Evolutionary conservation across 345 rosid genomes (phyloP), one percentile per base, ranked within the genome.

Genomic region (Cardamine chenopodiifolia): DNA sequence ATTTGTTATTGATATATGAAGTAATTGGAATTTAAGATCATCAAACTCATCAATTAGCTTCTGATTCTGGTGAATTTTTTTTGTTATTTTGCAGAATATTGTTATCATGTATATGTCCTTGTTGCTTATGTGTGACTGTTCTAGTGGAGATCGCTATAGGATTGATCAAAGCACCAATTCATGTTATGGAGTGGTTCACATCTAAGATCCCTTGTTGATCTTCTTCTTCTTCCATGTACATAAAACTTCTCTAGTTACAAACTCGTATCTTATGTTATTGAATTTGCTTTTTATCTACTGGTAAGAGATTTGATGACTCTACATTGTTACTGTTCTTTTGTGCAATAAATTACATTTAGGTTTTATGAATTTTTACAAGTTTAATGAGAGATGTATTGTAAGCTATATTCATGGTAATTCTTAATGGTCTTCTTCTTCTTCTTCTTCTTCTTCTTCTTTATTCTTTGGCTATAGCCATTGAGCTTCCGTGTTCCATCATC

Each of bases 181-280:
- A 86, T 80, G 93, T 91, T 62, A 87, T 91, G 94, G 79, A 86
- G 78, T 93, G 98, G 96, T 91, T 89, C 83, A 93, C 90, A 32
- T 81, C 87, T 20, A 79, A 88, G 82, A 91, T 89, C 58, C 96
- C 98, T 67, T 93, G 97, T 79, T 93, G 52, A 79, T 78, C 61
- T 17, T 8, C 49, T 10, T 52, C 73, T 72, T 67, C 61, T 7
- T 34, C 17, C 29, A 48, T 50, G 49, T 75, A 68, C 17, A 61
- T 75, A 40, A 40, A 52, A 60, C 56, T 42, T 50, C 19, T 35
- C n/a, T n/a, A n/a, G n/a, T n/a, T n/a, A n/a, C n/a, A n/a, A n/a
- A n/a, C n/a, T n/a, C n/a, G n/a, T n/a, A n/a, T 64, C 0, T 8
- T 48, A n/a, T 39, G 8, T 34, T 34, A 8, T 34, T 63, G 17